phyloP scores from a whole-genome alignment of 108 stramenopile genomes.

The Skeletonema menzelii region DNA sequence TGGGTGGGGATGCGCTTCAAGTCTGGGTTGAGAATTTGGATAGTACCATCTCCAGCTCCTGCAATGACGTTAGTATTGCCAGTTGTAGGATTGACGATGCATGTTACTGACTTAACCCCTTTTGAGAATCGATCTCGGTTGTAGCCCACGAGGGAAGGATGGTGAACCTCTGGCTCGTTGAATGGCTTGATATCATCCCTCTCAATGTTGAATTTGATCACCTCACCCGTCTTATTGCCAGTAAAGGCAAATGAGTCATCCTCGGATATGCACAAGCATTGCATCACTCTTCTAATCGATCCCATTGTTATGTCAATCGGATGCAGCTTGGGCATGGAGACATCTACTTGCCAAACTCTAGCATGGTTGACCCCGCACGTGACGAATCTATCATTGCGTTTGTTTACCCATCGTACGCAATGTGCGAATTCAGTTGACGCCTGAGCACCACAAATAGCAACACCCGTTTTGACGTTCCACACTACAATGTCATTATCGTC shows the following conservation, averaged over 20 bases:
- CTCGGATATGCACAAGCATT: conserved; percentile 71
- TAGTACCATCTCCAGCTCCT: conserved; percentile 82
- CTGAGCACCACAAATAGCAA: conserved; percentile 74
- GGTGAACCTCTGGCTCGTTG: conserved; percentile 71
- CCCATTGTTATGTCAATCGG: conserved; percentile 84
- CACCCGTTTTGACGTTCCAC: conserved; percentile 72
- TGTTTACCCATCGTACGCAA: conserved; percentile 72
- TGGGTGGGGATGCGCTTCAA: conserved; percentile 65
- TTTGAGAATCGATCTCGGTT: conserved; percentile 63
- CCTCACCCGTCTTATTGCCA: conserved; percentile 87
- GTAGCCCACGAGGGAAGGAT: conserved; percentile 58
- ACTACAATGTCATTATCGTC: conserved; percentile 92
- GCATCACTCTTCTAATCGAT: conserved; percentile 66
- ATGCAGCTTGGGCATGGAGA: conserved; percentile 76
- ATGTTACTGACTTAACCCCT: conserved; percentile 65
- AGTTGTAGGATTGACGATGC: conserved; percentile 69
- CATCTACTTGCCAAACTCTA: conserved; percentile 80
- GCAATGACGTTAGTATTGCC: conserved; percentile 82
- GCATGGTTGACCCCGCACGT: conserved; percentile 78
- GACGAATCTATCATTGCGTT: conserved; percentile 80
- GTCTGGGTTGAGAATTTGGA: conserved; percentile 62
- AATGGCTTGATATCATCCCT: conserved; percentile 73
- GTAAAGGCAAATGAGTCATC: conserved; percentile 77
- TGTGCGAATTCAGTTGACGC: conserved; percentile 73
- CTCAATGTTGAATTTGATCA: conserved; percentile 78